These are phyloP conservation scores for Litsea cubeba DNA, from an alignment of 164 flowering plant genomes.

Conservation along the genomic window DNA sequence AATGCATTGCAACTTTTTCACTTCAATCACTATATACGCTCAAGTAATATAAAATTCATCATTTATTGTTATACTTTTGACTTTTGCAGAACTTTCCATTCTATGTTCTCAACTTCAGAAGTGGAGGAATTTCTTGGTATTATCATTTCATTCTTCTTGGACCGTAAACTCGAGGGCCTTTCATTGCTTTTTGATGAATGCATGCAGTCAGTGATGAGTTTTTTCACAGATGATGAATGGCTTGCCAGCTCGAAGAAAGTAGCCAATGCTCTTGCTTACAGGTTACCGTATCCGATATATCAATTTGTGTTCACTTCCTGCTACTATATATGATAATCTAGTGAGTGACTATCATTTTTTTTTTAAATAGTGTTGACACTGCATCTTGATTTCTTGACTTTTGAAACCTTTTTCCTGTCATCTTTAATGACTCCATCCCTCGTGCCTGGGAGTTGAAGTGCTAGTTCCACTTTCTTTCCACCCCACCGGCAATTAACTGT, in stretches of 20 bases:
- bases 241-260: slow-evolving; percentile 45
- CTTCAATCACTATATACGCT: not conserved
- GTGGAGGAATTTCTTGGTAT: slow-evolving; percentile 51
- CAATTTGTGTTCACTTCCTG: not conserved
- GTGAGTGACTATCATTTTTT: too few species aligned
- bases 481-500: not conserved
- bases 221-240: slow-evolving; percentile 74
- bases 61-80: not conserved
- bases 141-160: slow-evolving; percentile 53
- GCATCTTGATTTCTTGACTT: too few species aligned
- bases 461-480: slow-evolving; percentile 1
- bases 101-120: slow-evolving; percentile 52
- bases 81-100: slow-evolving; percentile 36
- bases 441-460: not conserved
- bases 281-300: slow-evolving; percentile 35
- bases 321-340: not conserved
- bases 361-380: too few species aligned
- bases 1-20: not conserved
- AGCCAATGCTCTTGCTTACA: slow-evolving; percentile 58
- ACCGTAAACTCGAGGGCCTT: slow-evolving; percentile 63
- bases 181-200: slow-evolving; percentile 46
- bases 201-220: slow-evolving; percentile 46
- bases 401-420: too few species aligned
- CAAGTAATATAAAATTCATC: not conserved
- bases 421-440: not conserved